Evolutionary conservation across 345 rosid species (phyloP), one percentile per base, ranked within the genome.

Genomic region (Acer saccharum): DNA sequence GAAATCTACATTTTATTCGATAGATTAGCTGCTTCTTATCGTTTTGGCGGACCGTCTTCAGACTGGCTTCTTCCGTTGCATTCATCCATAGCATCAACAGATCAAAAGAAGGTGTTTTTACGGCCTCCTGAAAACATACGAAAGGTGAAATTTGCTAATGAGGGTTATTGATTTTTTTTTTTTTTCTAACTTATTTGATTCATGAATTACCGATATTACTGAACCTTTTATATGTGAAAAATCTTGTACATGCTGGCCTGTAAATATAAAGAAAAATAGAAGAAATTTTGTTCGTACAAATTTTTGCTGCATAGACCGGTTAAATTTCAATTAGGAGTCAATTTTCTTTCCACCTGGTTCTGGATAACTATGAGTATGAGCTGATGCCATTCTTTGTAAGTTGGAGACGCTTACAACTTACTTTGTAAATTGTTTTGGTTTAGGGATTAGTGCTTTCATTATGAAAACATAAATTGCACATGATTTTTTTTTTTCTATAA

Each of bases 11-110:
- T 74, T 83, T 81, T 95, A 79, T 86, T 86, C 29, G 98, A 93
- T 86, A 91, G 89, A 76, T 83, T 95, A 83, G 87, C 85, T 81
- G 95, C 90, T 80, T 88, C 97, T 74, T 90, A 90, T 83, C 95
- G 87, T 61, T 95, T 93, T 87, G 88, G 97, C 80, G 98, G 98
- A 69, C 78, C 84, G 77, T 88, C 94, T 68, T 87, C 88, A 50
- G 91, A 95, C 75, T 95, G 98, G 98, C 84, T 93, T 79, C 89
- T 93, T 78, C 97, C 98, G 71, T 81, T 93, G 79, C 98, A 95
- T 90, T 95, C 98, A 61, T 91, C 97, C 60, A 72, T 93, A 74
- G 88, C 95, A 72, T 85, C 98, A 54, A 76, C 78, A 57, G 95
- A 90, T 78, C 95, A 93, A 78, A 93, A 86, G 82, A 93, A 84